Evolutionary conservation across 2,329 filamentous ascomycete species (phyloP).

Genomic region (Thelonectria rubi): DNA sequence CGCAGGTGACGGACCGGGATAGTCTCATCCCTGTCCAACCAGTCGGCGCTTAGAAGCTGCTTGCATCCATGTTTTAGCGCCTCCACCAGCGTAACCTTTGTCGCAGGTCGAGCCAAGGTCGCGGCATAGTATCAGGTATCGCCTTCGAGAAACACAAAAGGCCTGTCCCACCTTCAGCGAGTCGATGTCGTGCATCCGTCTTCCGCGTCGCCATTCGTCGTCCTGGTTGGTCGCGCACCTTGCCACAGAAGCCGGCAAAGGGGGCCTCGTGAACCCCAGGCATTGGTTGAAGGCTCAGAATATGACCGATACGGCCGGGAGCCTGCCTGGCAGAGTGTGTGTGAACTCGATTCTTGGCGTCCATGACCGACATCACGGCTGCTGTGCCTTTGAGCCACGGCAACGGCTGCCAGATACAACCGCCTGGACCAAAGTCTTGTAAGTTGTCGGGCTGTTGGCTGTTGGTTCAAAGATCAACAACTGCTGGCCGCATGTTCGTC

Average conservation of each 20-base stretch:
- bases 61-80: constrained; percentile 36
- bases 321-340: constrained; percentile 28
- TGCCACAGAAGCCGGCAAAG: constrained; percentile 42
- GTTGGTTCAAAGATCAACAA: not conserved
- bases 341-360: constrained; percentile 39
- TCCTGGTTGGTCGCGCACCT: constrained; percentile 26
- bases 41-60: constrained; percentile 49
- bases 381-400: constrained; percentile 8
- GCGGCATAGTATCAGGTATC: constrained; percentile 18
- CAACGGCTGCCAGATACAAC: constrained; percentile 2
- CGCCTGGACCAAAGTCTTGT: not conserved
- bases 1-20: constrained; percentile 48
- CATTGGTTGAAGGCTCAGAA: constrained; percentile 43
- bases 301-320: constrained; percentile 34
- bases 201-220: not conserved
- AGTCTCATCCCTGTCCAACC: constrained; percentile 39
- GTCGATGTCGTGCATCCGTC: constrained; percentile 53
- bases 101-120: constrained; percentile 17
- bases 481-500: not conserved
- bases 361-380: constrained; percentile 7
- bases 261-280: constrained; percentile 45
- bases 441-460: too few species aligned
- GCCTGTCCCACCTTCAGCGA: constrained; percentile 53
- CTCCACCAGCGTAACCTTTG: constrained; percentile 28
- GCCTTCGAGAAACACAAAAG: constrained; percentile 21